Base-by-base conservation (phyloP, 495 filamentous ascomycete genomes). In the Amorphotheca resinae region DNA sequence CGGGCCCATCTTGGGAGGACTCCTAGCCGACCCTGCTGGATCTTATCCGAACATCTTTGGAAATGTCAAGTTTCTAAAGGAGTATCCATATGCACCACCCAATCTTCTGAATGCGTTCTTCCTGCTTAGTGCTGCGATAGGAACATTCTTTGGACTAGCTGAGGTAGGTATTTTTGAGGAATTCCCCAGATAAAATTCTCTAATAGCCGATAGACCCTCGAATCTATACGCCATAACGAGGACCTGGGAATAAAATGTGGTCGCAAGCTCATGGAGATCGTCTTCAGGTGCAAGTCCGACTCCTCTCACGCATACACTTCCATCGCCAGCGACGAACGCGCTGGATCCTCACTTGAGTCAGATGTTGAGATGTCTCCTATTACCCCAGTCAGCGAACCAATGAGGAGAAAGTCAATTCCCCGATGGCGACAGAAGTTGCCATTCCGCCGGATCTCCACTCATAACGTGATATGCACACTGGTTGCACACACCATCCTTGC, bases 391-490 rank as follows among this genome's bases (percentile, higher is more conserved):
- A 30, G 25, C n/a, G 11, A 41, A 17, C 34, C 46, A 0, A 34
- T 20, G 9, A 9, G 49, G 28, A 42, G 50, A 4, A 43, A 49
- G 22, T 44, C 33, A 0, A 33, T 40, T 49, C 35, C 51, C 31
- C 33, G 46, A 37, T 51, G 36, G 22, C 52, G 57, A 30, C 44
- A 41, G 9, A 68, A 62, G 11, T 64, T 88, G 15, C 72, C 83
- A 3, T 84, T 89, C 65, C 70, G 73, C 14, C 69, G 72, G 22
- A 84, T 93, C 42, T 89, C 83, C 69, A 89, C 84, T 0, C 70
- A 69, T 36, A 88, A 88, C 51, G 78, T 93, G 20, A 46, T 76
- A 47, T 69, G 62, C 50, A 87, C 84, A 1, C 63, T 89, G 1
- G 25, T 76, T 9, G 71, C 80, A 0, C 77, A 81, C 55, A 77